Evolutionary conservation across 139 green algal genomes (phyloP).

Genomic region (Haematococcus lacustris): DNA sequence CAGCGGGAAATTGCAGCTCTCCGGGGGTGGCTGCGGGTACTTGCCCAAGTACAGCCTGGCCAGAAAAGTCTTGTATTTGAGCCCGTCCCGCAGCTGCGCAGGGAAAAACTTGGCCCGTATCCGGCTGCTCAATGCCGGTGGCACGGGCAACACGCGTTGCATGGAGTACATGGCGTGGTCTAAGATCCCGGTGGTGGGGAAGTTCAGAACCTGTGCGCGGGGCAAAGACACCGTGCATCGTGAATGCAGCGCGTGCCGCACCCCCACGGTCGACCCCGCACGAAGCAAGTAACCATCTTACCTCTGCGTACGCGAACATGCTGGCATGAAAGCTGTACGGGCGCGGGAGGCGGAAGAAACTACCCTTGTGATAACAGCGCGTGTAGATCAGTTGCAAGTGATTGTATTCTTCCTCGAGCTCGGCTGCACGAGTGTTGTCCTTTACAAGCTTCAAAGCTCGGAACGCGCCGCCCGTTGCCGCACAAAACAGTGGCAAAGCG

Average conservation of each 20-base stretch:
- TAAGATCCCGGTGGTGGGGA: background rate
- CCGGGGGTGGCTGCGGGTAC: no score
- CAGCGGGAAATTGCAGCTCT: constrained; percentile 12
- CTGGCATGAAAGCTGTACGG: background rate
- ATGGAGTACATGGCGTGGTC: constrained; percentile 12
- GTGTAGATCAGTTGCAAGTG: background rate
- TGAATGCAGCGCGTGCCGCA: background rate
- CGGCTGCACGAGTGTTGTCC: background rate
- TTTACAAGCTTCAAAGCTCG: constrained; percentile 5
- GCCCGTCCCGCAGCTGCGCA: no score
- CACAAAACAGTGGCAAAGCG: constrained; percentile 9
- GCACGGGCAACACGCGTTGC: constrained; percentile 8
- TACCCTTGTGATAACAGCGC: background rate
- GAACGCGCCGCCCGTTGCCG: background rate
- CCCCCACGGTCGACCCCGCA: background rate
- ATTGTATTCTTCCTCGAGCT: constrained; percentile 2
- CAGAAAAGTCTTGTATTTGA: no score
- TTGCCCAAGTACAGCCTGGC: constrained; percentile 7
- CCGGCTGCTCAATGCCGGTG: background rate
- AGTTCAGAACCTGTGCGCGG: background rate
- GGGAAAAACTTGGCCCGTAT: constrained; percentile 7
- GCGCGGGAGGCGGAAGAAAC: background rate
- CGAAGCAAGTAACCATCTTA: background rate
- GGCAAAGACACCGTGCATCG: background rate
- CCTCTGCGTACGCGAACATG: background rate